Base-by-base conservation (phyloP, 345 rosid genomes). In the Sisymbrium altissimum region DNA sequence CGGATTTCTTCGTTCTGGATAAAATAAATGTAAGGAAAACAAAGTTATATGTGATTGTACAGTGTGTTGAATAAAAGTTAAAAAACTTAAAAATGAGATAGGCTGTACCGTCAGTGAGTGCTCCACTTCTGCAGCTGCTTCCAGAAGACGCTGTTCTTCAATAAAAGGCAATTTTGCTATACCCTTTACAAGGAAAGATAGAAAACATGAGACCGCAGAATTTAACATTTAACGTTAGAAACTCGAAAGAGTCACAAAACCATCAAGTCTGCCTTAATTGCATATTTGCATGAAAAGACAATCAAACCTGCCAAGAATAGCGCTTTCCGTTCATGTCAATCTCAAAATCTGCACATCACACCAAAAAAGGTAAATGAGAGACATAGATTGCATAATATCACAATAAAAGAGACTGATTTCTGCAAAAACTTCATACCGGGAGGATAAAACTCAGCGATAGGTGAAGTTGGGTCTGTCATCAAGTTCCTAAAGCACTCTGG, bases 301-400 rank as follows among this genome's bases (percentile, higher is more conserved):
- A 45, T 63, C 78, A 58, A 41, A 86, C 98, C 96, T 92, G 99
- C 99, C 99, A 92, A 5, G 91, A 56, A 77, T 14, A 95, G 41
- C 98, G 92, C 77, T 92, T 95, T 52, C 99, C 99, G 75, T 86
- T 83, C 94, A 92, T 92, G 82, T 95, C 99, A 73, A 89, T 81
- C 76, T 86, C 94, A 78, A 92, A 92, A 79, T 95, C 97, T 93
- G 72, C 74, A n/a, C n/a, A 84, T 50, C n/a, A n/a, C n/a, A n/a
- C 35, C 11, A 59, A 68, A n/a, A 74, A 75, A 58, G 68, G 59
- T 64, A 62, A 29, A 68, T 66, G 25, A 57, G 44, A 64, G 53
- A 49, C 66, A 61, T 55, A 21, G 17, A 77, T 38, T 29, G 39
- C 76, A 40, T 54, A 60, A 57, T 50, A 53, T 41, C 61, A 62